A percentile compares a stretch with the other conserved stretches of the same genome.
phyloP scores from a whole-genome alignment of 2,329 filamentous ascomycete species.

The Uncinocarpus reesii region DNA sequence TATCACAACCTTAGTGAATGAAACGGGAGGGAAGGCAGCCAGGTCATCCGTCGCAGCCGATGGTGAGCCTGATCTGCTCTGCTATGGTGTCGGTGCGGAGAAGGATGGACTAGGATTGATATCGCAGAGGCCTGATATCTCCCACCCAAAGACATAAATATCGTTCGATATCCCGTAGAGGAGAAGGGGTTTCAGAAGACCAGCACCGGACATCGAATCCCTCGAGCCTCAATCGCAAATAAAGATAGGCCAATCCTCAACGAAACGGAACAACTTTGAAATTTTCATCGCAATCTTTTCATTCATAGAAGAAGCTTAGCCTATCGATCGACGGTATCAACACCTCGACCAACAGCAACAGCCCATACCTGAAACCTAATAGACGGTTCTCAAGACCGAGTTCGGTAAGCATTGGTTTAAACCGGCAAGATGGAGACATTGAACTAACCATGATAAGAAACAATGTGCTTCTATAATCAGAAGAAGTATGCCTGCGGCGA shows the following conservation, averaged over 20 bases:
- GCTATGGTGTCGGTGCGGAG: constrained; percentile 1
- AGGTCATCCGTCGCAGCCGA: constrained; percentile 10
- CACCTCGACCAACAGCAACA: neutral
- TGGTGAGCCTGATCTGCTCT: neutral
- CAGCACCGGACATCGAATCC: neutral
- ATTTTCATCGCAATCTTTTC: neutral
- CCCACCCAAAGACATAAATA: constrained; percentile 10
- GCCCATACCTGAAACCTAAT: constrained; percentile 18
- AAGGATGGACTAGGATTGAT: neutral
- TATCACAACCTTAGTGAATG: constrained; percentile 7
- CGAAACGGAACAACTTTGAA: neutral
- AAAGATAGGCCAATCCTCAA: neutral
- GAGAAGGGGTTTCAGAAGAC: neutral
- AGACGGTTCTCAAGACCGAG: neutral
- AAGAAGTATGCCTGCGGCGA: constrained; percentile 75
- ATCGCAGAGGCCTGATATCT: neutral
- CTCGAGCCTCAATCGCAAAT: neutral
- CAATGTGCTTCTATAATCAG: constrained; percentile 94
- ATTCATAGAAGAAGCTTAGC: neutral
- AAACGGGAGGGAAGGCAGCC: constrained; percentile 21
- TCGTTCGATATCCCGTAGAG: neutral
- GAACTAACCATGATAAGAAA: constrained; percentile 32
- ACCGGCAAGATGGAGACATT: constrained; percentile 11
- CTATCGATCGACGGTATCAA: constrained; percentile 2
- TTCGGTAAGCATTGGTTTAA: constrained; percentile 18